Percentiles rank a stretch among this genome's conserved stretches.
Conservation (phyloP, 83 land plant species). For the Isoetes engelmannii region DNA sequence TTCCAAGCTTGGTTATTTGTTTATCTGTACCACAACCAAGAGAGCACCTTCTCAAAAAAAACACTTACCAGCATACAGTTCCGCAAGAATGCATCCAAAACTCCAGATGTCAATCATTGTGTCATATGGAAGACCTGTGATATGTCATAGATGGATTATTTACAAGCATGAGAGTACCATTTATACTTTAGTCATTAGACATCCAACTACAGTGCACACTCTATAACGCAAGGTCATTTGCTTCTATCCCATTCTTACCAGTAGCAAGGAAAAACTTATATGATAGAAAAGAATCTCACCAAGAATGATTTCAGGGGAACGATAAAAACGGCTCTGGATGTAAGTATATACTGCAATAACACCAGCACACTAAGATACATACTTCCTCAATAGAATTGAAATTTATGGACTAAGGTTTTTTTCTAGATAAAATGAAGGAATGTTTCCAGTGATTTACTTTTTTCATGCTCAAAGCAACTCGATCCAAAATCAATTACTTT, state of each 20-base stretch:
- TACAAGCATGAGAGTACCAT: no score
- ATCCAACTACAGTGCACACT: no score
- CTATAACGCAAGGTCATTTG: no score
- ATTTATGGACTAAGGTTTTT: background rate
- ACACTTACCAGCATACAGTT: slow-evolving; percentile 28
- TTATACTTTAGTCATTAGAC: no score
- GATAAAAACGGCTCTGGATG: slow-evolving; percentile 41
- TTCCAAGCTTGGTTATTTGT: no score
- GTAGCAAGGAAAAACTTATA: background rate
- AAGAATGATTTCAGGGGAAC: slow-evolving; percentile 40
- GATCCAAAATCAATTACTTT: slow-evolving; percentile 44
- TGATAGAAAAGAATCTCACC: slow-evolving; percentile 11
- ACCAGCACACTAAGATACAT: background rate
- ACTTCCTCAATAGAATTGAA: background rate
- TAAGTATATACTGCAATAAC: slow-evolving; percentile 35
- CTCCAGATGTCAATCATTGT: slow-evolving; percentile 46
- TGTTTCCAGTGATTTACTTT: slow-evolving; percentile 18
- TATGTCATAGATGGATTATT: background rate
- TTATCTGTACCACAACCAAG: no score
- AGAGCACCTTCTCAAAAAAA: background rate
- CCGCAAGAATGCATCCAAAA: slow-evolving; percentile 43
- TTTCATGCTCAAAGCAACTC: slow-evolving; percentile 42
- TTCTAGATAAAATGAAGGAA: background rate
- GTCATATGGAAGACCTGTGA: slow-evolving; percentile 34
- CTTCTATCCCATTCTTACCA: background rate